A percentile compares a stretch with the other conserved stretches of the same genome.
Conservation (phyloP, 345 rosid genomes). For the Aurinia saxatilis region DNA sequence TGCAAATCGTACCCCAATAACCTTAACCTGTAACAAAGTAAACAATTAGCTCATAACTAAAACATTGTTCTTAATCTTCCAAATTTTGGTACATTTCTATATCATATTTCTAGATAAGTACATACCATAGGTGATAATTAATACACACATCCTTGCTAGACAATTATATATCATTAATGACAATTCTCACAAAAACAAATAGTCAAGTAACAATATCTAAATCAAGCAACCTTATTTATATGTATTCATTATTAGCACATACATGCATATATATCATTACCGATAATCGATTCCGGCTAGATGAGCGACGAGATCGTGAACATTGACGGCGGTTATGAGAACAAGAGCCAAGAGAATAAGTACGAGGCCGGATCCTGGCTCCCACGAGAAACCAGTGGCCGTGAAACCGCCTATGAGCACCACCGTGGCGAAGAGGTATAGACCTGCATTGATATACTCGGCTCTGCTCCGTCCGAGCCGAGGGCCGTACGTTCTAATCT, state of each 20-base stretch:
- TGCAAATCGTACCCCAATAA: constrained; percentile 59
- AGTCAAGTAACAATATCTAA: background rate
- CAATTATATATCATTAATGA: background rate
- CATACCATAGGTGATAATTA: too few relatives aligned
- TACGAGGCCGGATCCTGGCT: constrained; percentile 60
- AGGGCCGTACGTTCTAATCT: constrained; percentile 65
- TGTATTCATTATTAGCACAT: background rate
- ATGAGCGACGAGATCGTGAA: constrained; percentile 76
- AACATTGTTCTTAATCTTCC: background rate
- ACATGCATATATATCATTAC: too few relatives aligned
- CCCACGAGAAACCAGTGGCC: constrained; percentile 53
- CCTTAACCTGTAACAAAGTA: constrained; percentile 22
- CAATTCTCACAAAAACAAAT: background rate
- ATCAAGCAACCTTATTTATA: background rate
- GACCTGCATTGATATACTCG: constrained; percentile 73
- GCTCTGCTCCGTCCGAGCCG: constrained; percentile 41
- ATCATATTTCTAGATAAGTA: too few relatives aligned
- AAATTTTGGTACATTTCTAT: too few relatives aligned
- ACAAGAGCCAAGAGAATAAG: constrained; percentile 50
- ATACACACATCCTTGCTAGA: background rate
- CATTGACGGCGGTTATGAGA: constrained; percentile 43
- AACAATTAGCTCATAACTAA: background rate
- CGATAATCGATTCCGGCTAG: constrained; percentile 67
- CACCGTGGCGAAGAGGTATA: constrained; percentile 55
- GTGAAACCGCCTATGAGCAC: constrained; percentile 55